These are phyloP conservation scores for Acer saccharum DNA, from an alignment of 345 rosid species.

Conservation along the genomic window DNA sequence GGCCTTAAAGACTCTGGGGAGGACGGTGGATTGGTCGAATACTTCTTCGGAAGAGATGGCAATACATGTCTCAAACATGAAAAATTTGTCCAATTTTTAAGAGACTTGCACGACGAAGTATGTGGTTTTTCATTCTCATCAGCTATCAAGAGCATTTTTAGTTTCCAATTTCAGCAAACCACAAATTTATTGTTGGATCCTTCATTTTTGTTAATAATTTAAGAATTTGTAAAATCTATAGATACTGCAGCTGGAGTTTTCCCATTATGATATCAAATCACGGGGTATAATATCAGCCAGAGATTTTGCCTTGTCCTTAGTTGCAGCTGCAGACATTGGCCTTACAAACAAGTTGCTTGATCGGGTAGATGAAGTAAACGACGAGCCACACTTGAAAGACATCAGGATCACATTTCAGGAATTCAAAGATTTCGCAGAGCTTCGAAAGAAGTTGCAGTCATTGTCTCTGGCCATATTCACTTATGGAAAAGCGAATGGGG, in stretches of 20 bases:
- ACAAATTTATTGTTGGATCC: background rate
- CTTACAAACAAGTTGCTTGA: conserved; percentile 53
- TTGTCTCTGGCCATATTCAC: conserved; percentile 69
- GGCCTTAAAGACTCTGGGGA: conserved; percentile 43
- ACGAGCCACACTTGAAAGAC: conserved; percentile 33
- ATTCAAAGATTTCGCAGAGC: conserved; percentile 57
- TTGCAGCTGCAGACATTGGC: conserved; percentile 63
- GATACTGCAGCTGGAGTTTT: conserved; percentile 65
- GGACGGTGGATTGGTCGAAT: conserved; percentile 56
- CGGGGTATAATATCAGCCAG: conserved; percentile 55
- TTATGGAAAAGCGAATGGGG: conserved; percentile 56
- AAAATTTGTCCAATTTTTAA: conserved; percentile 53
- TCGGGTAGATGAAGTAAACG: conserved; percentile 50
- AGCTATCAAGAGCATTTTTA: background rate
- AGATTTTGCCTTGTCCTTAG: conserved; percentile 69
- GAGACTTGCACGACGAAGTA: conserved; percentile 65
- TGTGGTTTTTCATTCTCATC: background rate
- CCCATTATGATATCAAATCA: conserved; percentile 52
- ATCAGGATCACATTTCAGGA: conserved; percentile 52
- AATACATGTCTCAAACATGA: conserved; percentile 48
- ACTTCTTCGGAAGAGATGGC: conserved; percentile 74
- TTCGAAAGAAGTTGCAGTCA: conserved; percentile 51
- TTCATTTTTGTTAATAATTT: background rate
- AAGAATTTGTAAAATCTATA: conserved; percentile 9
- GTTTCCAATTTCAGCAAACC: background rate